phyloP scores from a whole-genome alignment of 2,329 filamentous ascomycete genomes.

The Leptographium procerum region DNA sequence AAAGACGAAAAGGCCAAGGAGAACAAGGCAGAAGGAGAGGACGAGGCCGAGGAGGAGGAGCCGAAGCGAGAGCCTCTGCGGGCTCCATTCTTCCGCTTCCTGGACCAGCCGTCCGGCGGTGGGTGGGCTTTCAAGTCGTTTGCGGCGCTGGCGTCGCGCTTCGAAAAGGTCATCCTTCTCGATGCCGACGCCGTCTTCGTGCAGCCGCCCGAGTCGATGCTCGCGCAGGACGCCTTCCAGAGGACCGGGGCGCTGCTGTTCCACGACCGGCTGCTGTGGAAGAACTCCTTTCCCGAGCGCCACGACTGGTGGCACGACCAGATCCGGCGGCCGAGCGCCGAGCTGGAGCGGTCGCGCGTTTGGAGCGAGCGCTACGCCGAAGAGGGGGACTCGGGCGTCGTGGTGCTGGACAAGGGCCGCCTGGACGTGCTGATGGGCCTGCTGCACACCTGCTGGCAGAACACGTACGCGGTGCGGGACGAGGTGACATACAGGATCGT shows the following conservation, averaged over 20 bases:
- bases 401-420: slow-evolving; percentile 3
- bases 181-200: slow-evolving; percentile 5
- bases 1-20: background rate
- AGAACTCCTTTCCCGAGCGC: background rate
- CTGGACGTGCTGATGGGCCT: background rate
- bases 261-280: slow-evolving; percentile 4
- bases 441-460: slow-evolving; percentile 6
- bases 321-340: slow-evolving; percentile 4
- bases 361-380: slow-evolving; percentile 1
- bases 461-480: slow-evolving; percentile 1
- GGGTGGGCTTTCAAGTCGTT: slow-evolving; percentile 4
- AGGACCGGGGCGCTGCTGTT: background rate
- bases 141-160: slow-evolving; percentile 3
- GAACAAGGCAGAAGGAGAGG: background rate
- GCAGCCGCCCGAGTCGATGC: slow-evolving; percentile 3
- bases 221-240: background rate
- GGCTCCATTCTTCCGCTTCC: background rate
- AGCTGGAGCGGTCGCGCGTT: background rate
- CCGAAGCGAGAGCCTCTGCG: background rate
- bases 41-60: background rate
- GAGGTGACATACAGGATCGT: slow-evolving; percentile 1
- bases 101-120: background rate
- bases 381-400: slow-evolving; percentile 3
- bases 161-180: slow-evolving; percentile 3
- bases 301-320: slow-evolving; percentile 3